These are phyloP conservation scores for Symbiotaphrina buchneri DNA, from an alignment of 495 filamentous ascomycete genomes.

Conservation along the genomic window DNA sequence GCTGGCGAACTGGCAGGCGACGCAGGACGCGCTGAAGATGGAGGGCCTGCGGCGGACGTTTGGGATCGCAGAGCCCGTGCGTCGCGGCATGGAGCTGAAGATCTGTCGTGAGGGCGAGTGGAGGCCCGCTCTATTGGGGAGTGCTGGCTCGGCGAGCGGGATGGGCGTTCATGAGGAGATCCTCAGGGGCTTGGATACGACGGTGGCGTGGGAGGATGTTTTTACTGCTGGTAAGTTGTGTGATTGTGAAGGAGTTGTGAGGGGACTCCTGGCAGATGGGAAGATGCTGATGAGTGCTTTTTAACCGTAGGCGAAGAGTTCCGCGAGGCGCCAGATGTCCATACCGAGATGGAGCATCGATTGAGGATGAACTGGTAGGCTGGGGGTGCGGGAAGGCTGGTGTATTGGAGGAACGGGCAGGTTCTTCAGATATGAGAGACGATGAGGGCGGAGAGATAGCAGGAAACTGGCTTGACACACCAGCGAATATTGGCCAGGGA, in stretches of 20 bases:
- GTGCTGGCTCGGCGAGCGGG: slow-evolving; percentile 14
- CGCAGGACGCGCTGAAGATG: slow-evolving; percentile 76
- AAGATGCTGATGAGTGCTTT: slow-evolving; percentile 4
- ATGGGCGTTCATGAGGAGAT: slow-evolving; percentile 39
- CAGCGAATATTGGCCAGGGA: no score
- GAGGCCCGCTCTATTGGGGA: slow-evolving; percentile 14
- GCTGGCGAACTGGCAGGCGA: slow-evolving; percentile 60
- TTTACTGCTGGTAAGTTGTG: slow-evolving; percentile 30
- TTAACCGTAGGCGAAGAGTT: slow-evolving; percentile 31
- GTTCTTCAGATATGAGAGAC: no score
- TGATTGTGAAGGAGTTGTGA: background rate
- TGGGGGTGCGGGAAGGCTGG: no score
- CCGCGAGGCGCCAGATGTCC: slow-evolving; percentile 42
- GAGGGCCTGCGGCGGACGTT: slow-evolving; percentile 61
- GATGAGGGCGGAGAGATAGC: no score
- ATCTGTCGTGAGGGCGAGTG: slow-evolving; percentile 38
- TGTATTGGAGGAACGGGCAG: no score
- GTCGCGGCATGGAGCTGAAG: slow-evolving; percentile 88
- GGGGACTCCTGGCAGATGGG: background rate
- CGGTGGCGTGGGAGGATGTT: slow-evolving; percentile 79
- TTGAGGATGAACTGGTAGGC: slow-evolving; percentile 46
- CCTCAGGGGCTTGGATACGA: slow-evolving; percentile 48
- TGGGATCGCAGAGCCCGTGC: slow-evolving; percentile 83
- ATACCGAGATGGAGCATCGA: slow-evolving; percentile 86
- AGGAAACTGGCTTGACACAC: no score